Percentiles rank a stretch among this genome's conserved stretches.
Conservation (phyloP, 108 stramenopile species). For the Cyclotella baltica region DNA sequence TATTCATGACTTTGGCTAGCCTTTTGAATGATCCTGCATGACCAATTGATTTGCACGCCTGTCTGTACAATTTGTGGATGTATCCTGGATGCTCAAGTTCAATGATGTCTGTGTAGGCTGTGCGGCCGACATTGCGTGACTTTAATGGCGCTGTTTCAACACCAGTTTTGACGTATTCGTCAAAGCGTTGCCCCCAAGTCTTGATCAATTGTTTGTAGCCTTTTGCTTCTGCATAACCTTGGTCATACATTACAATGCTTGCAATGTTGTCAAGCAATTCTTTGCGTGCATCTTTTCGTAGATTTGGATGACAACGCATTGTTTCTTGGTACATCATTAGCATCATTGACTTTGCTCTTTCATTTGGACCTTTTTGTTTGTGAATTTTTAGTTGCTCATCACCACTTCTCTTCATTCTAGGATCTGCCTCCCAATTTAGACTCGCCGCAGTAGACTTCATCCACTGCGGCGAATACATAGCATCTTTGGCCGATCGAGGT, state of each 20-base stretch:
- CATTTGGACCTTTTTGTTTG: not conserved
- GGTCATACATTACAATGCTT: not conserved
- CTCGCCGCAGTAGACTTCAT: not conserved
- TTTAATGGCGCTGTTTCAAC: not conserved
- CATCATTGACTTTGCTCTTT: not conserved
- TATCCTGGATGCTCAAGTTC: constrained; percentile 9
- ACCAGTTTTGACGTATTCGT: not conserved
- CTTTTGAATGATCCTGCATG: not conserved
- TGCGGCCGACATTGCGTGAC: not conserved
- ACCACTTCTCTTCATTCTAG: not conserved
- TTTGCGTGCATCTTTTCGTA: not conserved
- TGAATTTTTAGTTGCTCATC: not conserved
- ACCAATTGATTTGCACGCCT: not conserved
- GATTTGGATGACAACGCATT: not conserved
- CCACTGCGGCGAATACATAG: too few relatives aligned
- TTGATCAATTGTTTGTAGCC: not conserved
- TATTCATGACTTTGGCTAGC: constrained; percentile 5
- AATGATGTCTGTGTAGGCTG: not conserved
- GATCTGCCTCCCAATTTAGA: not conserved
- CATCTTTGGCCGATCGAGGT: too few relatives aligned
- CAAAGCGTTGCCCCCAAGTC: not conserved
- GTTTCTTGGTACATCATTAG: not conserved
- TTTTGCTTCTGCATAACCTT: not conserved
- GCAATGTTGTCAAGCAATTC: not conserved
- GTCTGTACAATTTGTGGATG: not conserved